These are phyloP conservation scores for Cercophora samala DNA, from an alignment of 495 filamentous ascomycete species.

Conservation along the genomic window DNA sequence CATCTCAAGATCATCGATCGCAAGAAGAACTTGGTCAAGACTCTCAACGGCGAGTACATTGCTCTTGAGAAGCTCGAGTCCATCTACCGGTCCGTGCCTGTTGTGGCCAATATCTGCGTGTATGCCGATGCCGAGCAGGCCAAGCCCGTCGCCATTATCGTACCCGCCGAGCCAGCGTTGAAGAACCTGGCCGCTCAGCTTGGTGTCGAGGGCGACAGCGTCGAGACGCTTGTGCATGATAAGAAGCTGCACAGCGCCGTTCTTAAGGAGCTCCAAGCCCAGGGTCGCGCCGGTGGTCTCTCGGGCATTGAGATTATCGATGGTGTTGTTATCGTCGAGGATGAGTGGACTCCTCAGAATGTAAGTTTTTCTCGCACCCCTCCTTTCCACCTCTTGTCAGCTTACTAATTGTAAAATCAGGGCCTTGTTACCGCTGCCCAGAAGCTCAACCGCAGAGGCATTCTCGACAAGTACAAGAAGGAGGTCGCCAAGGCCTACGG, in stretches of 20 bases:
- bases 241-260: conserved; percentile 75
- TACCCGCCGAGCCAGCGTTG: conserved; percentile 78
- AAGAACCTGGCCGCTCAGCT: conserved; percentile 77
- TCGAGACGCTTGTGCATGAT: conserved; percentile 81
- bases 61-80: conserved; percentile 98
- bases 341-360: conserved; percentile 97
- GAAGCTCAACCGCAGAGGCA: conserved; percentile 69
- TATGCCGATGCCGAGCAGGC: conserved; percentile 76
- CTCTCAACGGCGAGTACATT: conserved; percentile 93
- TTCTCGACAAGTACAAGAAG: conserved; percentile 63
- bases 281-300: conserved; percentile 72
- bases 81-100: conserved; percentile 77
- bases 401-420: conserved; percentile 35
- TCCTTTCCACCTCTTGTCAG: background rate
- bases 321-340: conserved; percentile 86
- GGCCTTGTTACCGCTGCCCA: conserved; percentile 68
- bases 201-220: conserved; percentile 61
- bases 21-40: conserved; percentile 99
- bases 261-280: conserved; percentile 75
- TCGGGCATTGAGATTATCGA: conserved; percentile 86
- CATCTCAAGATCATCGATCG: conserved; percentile 88
- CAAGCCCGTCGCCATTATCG: conserved; percentile 92
- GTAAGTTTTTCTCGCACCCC: conserved; percentile 53
- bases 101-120: conserved; percentile 94
- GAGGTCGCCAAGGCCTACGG: conserved; percentile 60